Evolutionary conservation across 2,329 filamentous ascomycete genomes (phyloP), one percentile per base, ranked within the genome.

Genomic region (Cercospora janseana): DNA sequence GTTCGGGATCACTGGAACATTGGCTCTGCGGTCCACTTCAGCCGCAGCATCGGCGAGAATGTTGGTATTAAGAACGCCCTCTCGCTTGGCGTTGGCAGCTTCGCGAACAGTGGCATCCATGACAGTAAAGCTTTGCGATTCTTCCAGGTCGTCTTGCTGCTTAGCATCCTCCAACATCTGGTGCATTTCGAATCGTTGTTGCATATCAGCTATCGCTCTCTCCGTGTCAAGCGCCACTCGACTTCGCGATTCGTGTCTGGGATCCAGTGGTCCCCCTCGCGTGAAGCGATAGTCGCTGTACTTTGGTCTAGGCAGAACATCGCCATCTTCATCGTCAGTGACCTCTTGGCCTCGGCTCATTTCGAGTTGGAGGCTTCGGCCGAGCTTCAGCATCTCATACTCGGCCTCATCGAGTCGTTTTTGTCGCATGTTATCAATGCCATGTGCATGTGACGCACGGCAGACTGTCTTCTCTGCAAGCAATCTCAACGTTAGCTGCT

Each of bases 31-130:
- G 48, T 67, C 59, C n/a, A 59, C 57, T 57, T 60, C 65, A 55
- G 51, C 63, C 54, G 59, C 72, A 63, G 56, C 73, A 50, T 50
- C 66, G 47, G 50, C 63, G 16, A 55, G 68, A 54, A 70, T 68
- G 42, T 68, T 60, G 4, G 60, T 62, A 34, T 59, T 61, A 4
- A 31, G 40, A 15, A 60, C 55, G 32, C 72, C 63, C 40, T 72
- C 69, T 47, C 64, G 64, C 41, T 66, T 65, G 37, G 67, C 68
- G 15, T 65, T 56, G 7, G 72, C 71, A 35, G 69, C 65, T n/a
- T 70, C 64, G 26, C 74, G 69, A 42, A 69, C 63, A 21, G 67
- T 65, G 9, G 64, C 66, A 56, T 70, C 69, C 59, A 70, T 74
- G 26, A 63, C 62, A 5, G 72, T 72, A 55, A 75, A 76, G 5